phyloP scores from a whole-genome alignment of 768 basidiomycete species.

The Russula griseocarnosa region DNA sequence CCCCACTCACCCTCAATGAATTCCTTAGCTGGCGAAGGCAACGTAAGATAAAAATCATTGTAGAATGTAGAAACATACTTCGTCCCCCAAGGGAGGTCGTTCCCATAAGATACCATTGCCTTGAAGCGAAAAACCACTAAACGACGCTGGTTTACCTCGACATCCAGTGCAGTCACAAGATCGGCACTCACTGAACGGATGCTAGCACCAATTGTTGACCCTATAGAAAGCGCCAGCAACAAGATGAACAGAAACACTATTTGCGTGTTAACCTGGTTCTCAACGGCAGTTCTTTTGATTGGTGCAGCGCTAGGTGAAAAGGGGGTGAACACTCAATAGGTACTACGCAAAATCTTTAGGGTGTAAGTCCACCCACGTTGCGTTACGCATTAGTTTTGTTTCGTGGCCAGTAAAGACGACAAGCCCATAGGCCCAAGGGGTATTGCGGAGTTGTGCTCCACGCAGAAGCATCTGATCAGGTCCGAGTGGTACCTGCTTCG shows the following conservation, averaged over 20 bases:
- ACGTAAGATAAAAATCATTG: constrained; percentile 13
- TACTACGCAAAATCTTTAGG: background rate
- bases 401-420: constrained; percentile 96
- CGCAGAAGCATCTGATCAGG: constrained; percentile 93
- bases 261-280: constrained; percentile 92
- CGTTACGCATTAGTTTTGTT: constrained; percentile 97
- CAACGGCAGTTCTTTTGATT: constrained; percentile 94
- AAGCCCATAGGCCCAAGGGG: constrained; percentile 92
- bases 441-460: constrained; percentile 94
- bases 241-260: constrained; percentile 93
- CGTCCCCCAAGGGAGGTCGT: constrained; percentile 54
- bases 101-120: constrained; percentile 89
- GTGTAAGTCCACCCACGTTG: constrained; percentile 62
- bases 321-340: background rate
- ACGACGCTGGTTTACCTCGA: background rate
- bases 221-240: constrained; percentile 80
- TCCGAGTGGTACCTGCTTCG: constrained; percentile 83
- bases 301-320: constrained; percentile 69
- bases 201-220: constrained; percentile 88
- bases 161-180: constrained; percentile 1
- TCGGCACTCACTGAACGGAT: constrained; percentile 61
- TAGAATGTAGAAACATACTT: constrained; percentile 41
- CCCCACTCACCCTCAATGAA: constrained; percentile 73
- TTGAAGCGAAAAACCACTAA: constrained; percentile 79
- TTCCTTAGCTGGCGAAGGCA: constrained; percentile 49